Percentiles rank a stretch among this genome's conserved stretches.
phyloP scores from a whole-genome alignment of 75 land plant genomes.

The Cunninghamia lanceolata region DNA sequence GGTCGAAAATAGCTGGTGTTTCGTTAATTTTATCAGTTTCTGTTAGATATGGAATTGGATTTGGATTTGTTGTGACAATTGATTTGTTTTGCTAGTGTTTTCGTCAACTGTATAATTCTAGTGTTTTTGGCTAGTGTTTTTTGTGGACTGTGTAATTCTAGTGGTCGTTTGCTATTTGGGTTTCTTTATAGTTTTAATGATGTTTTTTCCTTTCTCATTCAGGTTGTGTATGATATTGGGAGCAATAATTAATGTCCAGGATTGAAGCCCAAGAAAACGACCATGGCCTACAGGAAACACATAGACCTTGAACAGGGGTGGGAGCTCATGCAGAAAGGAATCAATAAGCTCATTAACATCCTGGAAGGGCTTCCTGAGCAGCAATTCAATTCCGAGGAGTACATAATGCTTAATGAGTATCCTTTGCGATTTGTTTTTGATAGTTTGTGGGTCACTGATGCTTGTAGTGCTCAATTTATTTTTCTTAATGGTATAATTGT shows the following conservation, averaged over 20 bases:
- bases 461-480: not conserved
- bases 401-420: slow-evolving; percentile 73
- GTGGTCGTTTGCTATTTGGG: not conserved
- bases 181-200: not conserved
- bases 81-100: no score
- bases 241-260: not conserved
- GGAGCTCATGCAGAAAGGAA: slow-evolving; percentile 66
- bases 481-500: not conserved
- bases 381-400: slow-evolving; percentile 65
- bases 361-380: slow-evolving; percentile 63
- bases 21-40: not conserved
- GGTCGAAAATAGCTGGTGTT: not conserved
- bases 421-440: no score
- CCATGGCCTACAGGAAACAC: slow-evolving; percentile 40
- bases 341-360: slow-evolving; percentile 57
- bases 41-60: not conserved
- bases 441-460: not conserved
- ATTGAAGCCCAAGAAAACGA: slow-evolving; percentile 4
- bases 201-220: not conserved
- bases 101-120: no score
- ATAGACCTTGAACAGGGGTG: slow-evolving; percentile 73
- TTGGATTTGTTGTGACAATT: no score
- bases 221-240: not conserved
- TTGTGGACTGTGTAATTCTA: not conserved
- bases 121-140: not conserved